Evolutionary conservation across 257 asterid genomes (phyloP).

Genomic region (Solanum medicagineum): DNA sequence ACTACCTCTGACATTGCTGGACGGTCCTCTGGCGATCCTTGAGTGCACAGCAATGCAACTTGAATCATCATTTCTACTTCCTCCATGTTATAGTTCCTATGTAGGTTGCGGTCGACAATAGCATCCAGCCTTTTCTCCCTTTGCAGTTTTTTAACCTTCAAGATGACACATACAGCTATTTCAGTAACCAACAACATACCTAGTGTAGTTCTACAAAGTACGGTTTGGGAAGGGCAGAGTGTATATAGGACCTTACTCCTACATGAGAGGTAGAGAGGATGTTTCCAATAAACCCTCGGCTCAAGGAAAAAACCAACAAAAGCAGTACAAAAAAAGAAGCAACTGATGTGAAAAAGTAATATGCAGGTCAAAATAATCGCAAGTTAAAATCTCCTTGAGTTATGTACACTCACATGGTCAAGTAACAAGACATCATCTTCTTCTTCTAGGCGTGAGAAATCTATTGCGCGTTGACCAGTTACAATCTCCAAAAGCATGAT

Average conservation of each 20-base stretch:
- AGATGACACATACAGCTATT: not conserved
- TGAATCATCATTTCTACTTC: slow-evolving; percentile 97
- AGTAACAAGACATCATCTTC: slow-evolving; percentile 92
- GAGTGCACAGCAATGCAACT: slow-evolving; percentile 88
- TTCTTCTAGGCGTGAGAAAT: slow-evolving; percentile 91
- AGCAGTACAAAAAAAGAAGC: not conserved
- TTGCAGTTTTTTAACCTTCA: slow-evolving; percentile 76
- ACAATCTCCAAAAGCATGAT: slow-evolving; percentile 88
- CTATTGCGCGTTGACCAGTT: slow-evolving; percentile 94
- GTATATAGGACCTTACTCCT: not conserved
- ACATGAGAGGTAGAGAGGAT: not conserved
- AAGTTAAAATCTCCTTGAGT: not conserved
- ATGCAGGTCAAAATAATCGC: not conserved
- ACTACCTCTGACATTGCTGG: slow-evolving; percentile 97
- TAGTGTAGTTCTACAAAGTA: not conserved
- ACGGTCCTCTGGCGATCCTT: slow-evolving; percentile 80
- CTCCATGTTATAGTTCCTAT: slow-evolving; percentile 29
- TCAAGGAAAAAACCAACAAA: not conserved
- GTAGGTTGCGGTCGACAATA: slow-evolving; percentile 73
- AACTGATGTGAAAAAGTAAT: not conserved
- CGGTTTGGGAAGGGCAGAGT: not conserved
- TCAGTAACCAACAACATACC: not conserved
- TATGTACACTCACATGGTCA: slow-evolving; percentile 60
- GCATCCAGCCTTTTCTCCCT: slow-evolving; percentile 63
- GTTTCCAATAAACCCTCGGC: not conserved